These are phyloP conservation scores for Nigrograna mackinnonii DNA, from an alignment of 2,329 filamentous ascomycete genomes.

Conservation along the genomic window DNA sequence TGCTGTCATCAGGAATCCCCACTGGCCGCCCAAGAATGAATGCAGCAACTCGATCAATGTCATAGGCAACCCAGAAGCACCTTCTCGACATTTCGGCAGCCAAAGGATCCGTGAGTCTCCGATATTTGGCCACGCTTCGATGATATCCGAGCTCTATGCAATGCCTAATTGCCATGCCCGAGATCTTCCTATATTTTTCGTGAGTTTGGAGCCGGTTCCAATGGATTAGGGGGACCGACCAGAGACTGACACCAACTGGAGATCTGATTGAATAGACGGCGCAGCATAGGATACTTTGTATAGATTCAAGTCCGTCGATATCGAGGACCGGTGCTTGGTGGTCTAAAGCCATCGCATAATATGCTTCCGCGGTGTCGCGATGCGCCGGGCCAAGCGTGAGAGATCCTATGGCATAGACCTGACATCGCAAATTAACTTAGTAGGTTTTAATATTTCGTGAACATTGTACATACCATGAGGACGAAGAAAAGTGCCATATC, in stretches of 20 bases:
- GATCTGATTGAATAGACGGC: constrained; percentile 30
- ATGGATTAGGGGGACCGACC: background rate
- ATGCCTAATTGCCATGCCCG: constrained; percentile 38
- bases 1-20: constrained; percentile 24
- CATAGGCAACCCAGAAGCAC: constrained; percentile 39
- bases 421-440: background rate
- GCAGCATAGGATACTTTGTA: constrained; percentile 25
- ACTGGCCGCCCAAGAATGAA: constrained; percentile 35
- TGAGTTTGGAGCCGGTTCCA: background rate
- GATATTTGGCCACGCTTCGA: constrained; percentile 22
- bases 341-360: constrained; percentile 16
- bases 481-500: constrained; percentile 12
- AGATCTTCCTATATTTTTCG: constrained; percentile 26
- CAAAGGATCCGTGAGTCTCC: constrained; percentile 12
- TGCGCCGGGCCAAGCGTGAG: constrained; percentile 15
- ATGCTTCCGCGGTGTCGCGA: constrained; percentile 11
- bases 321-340: constrained; percentile 19
- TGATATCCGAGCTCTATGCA: constrained; percentile 43
- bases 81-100: constrained; percentile 32
- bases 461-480: constrained; percentile 11
- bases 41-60: constrained; percentile 34
- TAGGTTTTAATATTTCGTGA: no score
- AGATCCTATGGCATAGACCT: constrained; percentile 23
- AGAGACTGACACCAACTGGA: constrained; percentile 25
- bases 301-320: constrained; percentile 24